These are phyloP conservation scores for Dothideomycetes sp. DNA, from an alignment of 2,329 filamentous ascomycete species.

Conservation along the genomic window DNA sequence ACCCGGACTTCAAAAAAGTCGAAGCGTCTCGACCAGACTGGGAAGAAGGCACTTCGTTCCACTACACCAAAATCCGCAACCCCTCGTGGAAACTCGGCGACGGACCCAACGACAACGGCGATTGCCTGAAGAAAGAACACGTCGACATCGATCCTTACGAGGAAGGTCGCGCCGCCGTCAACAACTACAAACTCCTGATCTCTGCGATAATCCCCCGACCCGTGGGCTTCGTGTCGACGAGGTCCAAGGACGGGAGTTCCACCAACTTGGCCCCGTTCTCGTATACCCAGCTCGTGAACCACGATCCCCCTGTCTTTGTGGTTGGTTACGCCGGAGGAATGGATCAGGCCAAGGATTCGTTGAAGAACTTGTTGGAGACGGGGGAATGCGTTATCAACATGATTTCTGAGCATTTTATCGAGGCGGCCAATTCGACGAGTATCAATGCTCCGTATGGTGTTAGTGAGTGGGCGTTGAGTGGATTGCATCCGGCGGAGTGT, in stretches of 20 bases:
- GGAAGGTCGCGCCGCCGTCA: conserved; percentile 53
- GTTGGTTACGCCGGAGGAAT: conserved; percentile 51
- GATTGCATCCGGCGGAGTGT: conserved; percentile 61
- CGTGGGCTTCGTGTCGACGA: conserved; percentile 56
- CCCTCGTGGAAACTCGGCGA: conserved; percentile 58
- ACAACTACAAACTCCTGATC: conserved; percentile 90
- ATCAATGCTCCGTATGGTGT: conserved; percentile 69
- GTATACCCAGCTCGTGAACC: conserved; percentile 74
- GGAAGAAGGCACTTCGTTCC: conserved; percentile 40
- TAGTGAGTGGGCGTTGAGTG: conserved; percentile 71
- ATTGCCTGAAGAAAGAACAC: conserved; percentile 49
- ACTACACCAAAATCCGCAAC: conserved; percentile 53
- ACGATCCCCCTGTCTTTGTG: conserved; percentile 79
- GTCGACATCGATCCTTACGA: conserved; percentile 73
- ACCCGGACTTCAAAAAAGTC: conserved; percentile 66
- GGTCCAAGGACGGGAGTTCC: conserved; percentile 50
- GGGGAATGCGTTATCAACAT: conserved; percentile 75
- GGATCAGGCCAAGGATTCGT: conserved; percentile 63
- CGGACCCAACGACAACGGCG: conserved; percentile 52
- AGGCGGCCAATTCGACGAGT: conserved; percentile 75
- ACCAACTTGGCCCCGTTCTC: conserved; percentile 81
- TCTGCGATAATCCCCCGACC: conserved; percentile 72
- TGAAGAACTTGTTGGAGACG: conserved; percentile 62
- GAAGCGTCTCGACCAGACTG: conserved; percentile 58
- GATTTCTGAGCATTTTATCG: conserved; percentile 72